Base-by-base conservation (phyloP, 495 filamentous ascomycete species). In the Aspergillus affinis region DNA sequence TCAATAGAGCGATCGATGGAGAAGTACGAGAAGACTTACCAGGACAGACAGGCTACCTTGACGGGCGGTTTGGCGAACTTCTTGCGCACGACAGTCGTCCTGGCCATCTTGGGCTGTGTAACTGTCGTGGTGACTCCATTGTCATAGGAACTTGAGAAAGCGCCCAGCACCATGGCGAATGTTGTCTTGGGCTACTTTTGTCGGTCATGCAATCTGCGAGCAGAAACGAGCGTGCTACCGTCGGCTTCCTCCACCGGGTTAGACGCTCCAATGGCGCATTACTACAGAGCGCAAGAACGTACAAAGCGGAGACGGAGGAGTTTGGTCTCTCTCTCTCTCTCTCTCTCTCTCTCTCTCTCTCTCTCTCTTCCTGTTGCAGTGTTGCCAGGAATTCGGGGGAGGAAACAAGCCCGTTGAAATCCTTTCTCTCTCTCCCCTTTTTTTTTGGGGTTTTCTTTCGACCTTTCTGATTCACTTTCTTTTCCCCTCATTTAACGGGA, bases 1-100 rank as follows among this genome's bases (percentile, higher is more conserved):
- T 8, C n/a, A 46, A 45, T 15, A 51, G 51, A 48, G n/a, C n/a
- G n/a, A n/a, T n/a, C n/a, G n/a, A n/a, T n/a, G n/a, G n/a, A n/a
- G n/a, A n/a, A n/a, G n/a, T 29, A 59, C 51, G 41, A 60, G 51
- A 48, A 29, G 55, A 70, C 80, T 71, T 74, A 86, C 84, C 84
- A 87, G 61, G 82, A 76, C 61, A 86, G 68, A 73, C 84, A 87
- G 21, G 83, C 84, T 65, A 84, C 78, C 69, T 87, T 87, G 23
- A 86, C 83, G n/a, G 84, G 84, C 41, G 84, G 84, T 72, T 78
- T 78, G 54, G 77, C 76, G 60, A 80, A 80, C 63, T 78, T 80
- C 73, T 76, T 78, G 63, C 77, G 75, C 64, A 69, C 61, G 57
- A 69, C 63, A 19, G 63, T 57, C 59, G 67, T 64, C 52, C 58